A percentile compares a stretch with the other conserved stretches of the same genome.
phyloP scores from a whole-genome alignment of 108 stramenopile genomes.

The Pelagomonas calceolata region DNA sequence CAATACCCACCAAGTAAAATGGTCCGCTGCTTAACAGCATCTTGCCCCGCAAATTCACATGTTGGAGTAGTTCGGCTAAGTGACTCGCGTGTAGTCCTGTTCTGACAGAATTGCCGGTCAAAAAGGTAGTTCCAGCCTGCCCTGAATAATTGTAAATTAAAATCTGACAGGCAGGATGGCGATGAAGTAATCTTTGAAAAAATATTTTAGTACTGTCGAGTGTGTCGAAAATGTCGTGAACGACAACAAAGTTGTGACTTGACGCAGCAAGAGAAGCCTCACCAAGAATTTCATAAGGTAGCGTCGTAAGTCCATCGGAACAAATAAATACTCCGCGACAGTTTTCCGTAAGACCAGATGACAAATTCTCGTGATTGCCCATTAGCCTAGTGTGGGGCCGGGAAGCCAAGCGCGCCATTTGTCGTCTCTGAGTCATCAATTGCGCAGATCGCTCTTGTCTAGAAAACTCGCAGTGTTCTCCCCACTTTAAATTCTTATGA shows the following conservation, averaged over 20 bases:
- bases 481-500: too few relatives aligned
- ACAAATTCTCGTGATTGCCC: background rate
- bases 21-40: conserved; percentile 25
- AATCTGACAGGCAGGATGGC: conserved; percentile 33
- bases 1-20: conserved; percentile 38
- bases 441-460: too few relatives aligned
- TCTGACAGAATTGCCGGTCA: conserved; percentile 29
- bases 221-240: conserved; percentile 52
- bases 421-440: background rate
- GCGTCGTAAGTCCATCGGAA: conserved; percentile 17
- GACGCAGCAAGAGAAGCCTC: conserved; percentile 4
- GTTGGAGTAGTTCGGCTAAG: conserved; percentile 30
- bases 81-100: conserved; percentile 41
- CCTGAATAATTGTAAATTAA: conserved; percentile 43
- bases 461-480: too few relatives aligned
- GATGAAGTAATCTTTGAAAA: conserved; percentile 30
- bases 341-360: conserved; percentile 1
- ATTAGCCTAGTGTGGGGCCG: background rate
- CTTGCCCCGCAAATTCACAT: conserved; percentile 34
- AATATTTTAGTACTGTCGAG: conserved; percentile 32
- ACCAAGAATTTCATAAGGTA: conserved; percentile 27
- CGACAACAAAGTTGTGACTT: conserved; percentile 21
- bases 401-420: conserved; percentile 7
- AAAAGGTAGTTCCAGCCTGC: conserved; percentile 32
- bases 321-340: conserved; percentile 9